phyloP scores from a whole-genome alignment of 2,329 filamentous ascomycete genomes.

The Teratosphaeria pseudoeucalypti region DNA sequence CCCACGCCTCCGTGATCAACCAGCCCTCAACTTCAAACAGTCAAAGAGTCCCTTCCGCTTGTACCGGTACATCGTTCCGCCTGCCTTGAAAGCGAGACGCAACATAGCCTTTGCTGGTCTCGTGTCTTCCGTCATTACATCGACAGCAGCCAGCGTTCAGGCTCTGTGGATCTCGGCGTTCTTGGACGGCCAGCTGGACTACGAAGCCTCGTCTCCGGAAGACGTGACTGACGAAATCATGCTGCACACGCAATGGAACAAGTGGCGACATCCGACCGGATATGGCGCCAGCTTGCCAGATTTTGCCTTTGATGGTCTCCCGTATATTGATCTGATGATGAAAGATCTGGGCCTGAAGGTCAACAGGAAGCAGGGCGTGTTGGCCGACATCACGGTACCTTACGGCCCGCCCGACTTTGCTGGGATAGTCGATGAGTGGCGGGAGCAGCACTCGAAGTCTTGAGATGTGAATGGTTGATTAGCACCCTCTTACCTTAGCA shows the following conservation, averaged over 20 bases:
- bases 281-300: conserved; percentile 54
- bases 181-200: conserved; percentile 28
- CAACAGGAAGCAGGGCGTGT: conserved; percentile 43
- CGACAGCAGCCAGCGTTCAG: conserved; percentile 30
- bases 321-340: conserved; percentile 61
- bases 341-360: conserved; percentile 52
- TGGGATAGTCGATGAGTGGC: conserved; percentile 45
- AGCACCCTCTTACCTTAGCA: background rate
- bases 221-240: conserved; percentile 36
- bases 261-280: conserved; percentile 57
- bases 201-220: conserved; percentile 16
- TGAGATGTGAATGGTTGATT: background rate
- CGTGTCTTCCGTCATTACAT: conserved; percentile 28
- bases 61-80: conserved; percentile 36
- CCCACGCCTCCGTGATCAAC: conserved; percentile 38
- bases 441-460: background rate
- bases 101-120: conserved; percentile 34
- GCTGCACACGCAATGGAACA: conserved; percentile 57
- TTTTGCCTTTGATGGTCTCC: conserved; percentile 66
- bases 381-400: conserved; percentile 44
- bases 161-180: conserved; percentile 42
- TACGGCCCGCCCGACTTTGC: conserved; percentile 52
- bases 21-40: conserved; percentile 9
- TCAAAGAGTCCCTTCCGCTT: conserved; percentile 23
- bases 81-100: conserved; percentile 19